phyloP scores from a whole-genome alignment of 2,329 filamentous ascomycete genomes.

The Monilinia fructigena region DNA sequence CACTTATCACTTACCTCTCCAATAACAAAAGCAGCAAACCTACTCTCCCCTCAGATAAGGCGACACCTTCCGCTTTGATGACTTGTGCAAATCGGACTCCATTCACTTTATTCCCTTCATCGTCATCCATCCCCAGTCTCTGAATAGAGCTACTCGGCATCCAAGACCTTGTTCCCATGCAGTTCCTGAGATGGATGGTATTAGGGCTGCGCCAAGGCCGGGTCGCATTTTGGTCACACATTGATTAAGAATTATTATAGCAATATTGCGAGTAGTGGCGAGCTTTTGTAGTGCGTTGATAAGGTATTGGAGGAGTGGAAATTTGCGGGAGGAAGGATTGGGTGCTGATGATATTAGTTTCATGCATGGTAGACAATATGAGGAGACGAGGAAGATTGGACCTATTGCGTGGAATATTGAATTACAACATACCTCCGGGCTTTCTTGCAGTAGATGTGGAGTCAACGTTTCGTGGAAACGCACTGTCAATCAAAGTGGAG shows the following conservation, averaged over 20 bases:
- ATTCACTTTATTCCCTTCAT: constrained; percentile 48
- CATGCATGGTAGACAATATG: background rate
- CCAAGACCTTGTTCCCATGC: constrained; percentile 80
- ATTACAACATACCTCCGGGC: constrained; percentile 31
- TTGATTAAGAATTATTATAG: constrained; percentile 74
- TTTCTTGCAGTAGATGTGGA: constrained; percentile 29
- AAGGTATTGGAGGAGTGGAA: constrained; percentile 54
- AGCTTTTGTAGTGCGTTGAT: constrained; percentile 72
- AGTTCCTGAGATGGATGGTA: constrained; percentile 70
- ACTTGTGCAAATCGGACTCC: constrained; percentile 61
- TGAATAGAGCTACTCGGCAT: constrained; percentile 73
- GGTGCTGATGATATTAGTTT: constrained; percentile 22
- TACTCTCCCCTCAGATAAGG: constrained; percentile 32
- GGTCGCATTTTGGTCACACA: constrained; percentile 77
- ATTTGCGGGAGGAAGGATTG: constrained; percentile 42
- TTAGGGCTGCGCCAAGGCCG: constrained; percentile 64
- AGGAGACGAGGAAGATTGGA: background rate
- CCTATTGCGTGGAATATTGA: background rate
- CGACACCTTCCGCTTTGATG: constrained; percentile 59
- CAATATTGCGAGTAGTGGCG: constrained; percentile 69
- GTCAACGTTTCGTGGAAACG: constrained; percentile 65
- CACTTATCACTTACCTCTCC: constrained; percentile 28
- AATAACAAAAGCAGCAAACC: constrained; percentile 35
- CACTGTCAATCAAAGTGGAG: constrained; percentile 71
- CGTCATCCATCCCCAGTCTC: constrained; percentile 65